phyloP scores from a whole-genome alignment of 306 rosid genomes.

The Cyclanthera cordifolia region DNA sequence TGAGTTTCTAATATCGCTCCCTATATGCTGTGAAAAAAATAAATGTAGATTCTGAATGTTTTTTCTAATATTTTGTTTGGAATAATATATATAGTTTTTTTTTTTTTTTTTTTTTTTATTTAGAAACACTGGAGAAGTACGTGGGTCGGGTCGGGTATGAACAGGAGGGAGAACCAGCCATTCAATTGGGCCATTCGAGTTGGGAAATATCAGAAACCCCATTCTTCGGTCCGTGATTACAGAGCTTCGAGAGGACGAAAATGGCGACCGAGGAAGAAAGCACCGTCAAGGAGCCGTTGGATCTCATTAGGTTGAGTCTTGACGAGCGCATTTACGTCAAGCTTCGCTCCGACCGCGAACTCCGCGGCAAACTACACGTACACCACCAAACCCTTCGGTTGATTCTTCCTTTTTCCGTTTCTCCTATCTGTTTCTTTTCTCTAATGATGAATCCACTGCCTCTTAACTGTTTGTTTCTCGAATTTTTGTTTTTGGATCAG shows the following conservation, averaged over 20 bases:
- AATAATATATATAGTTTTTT: too few species aligned
- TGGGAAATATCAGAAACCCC: background rate
- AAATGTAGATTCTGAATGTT: too few species aligned
- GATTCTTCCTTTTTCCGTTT: too few species aligned
- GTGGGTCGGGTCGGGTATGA: background rate
- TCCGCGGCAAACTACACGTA: constrained; percentile 97
- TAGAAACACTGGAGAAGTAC: too few species aligned
- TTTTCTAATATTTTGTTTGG: too few species aligned
- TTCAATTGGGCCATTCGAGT: background rate
- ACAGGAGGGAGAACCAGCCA: background rate
- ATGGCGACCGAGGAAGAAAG: constrained; percentile 93
- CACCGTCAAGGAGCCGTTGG: constrained; percentile 98
- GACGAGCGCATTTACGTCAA: constrained; percentile 98
- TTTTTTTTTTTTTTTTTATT: too few species aligned
- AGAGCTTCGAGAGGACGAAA: background rate
- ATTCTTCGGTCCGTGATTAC: background rate
- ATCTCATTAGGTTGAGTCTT: constrained; percentile 91
- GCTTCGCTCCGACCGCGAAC: constrained; percentile 93
- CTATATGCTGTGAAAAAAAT: too few species aligned
- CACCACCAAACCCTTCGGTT: background rate
- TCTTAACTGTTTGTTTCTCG: too few species aligned
- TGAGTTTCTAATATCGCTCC: too few species aligned
- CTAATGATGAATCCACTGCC: too few species aligned
- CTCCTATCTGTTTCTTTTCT: too few species aligned
- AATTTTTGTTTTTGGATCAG: too few species aligned